Conservation (phyloP, 345 rosid genomes). For the Camelina neglecta region DNA sequence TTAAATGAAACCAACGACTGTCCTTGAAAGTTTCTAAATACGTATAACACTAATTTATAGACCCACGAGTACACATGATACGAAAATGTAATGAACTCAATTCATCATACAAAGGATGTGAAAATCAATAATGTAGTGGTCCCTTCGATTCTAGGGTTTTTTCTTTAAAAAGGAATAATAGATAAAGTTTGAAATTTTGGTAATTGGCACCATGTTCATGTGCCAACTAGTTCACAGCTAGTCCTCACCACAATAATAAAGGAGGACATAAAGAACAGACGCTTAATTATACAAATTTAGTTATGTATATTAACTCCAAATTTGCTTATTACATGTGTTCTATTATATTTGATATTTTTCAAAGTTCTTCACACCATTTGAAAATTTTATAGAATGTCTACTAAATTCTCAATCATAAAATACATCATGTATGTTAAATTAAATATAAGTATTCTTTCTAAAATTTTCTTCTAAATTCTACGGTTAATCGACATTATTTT, state of each 20-base stretch:
- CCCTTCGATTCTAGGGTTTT: slow-evolving; percentile 23
- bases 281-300: not conserved
- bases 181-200: not conserved
- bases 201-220: slow-evolving; percentile 35
- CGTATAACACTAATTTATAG: not conserved
- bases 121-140: slow-evolving; percentile 29
- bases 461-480: too few species aligned
- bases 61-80: slow-evolving; percentile 26
- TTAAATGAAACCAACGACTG: slow-evolving; percentile 4
- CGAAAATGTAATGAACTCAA: slow-evolving; percentile 5
- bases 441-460: too few species aligned
- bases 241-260: slow-evolving; percentile 2
- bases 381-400: too few species aligned
- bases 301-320: not conserved
- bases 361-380: not conserved
- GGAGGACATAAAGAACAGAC: not conserved
- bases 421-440: too few species aligned
- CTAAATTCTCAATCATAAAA: too few species aligned
- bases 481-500: too few species aligned
- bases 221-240: slow-evolving; percentile 34
- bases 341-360: not conserved
- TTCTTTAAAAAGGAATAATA: not conserved
- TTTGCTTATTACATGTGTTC: too few species aligned
- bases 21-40: slow-evolving; percentile 24
- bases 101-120: slow-evolving; percentile 18